These are phyloP conservation scores for Suillus hirtellus DNA, from an alignment of 768 basidiomycete genomes.

Conservation along the genomic window DNA sequence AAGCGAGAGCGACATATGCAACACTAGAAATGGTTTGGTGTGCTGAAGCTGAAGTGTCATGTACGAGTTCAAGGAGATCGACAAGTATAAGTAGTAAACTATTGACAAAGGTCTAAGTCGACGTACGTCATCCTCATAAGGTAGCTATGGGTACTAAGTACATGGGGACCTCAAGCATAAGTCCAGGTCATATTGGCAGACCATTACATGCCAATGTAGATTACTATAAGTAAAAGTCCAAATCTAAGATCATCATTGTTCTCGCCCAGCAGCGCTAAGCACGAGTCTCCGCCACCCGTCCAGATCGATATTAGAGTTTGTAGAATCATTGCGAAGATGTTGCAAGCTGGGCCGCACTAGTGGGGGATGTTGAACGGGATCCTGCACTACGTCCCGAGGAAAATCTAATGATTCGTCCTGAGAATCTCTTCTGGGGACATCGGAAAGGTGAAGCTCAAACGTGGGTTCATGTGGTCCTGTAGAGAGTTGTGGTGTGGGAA, in stretches of 20 bases:
- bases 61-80: not conserved
- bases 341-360: not conserved
- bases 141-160: not conserved
- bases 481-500: conserved; percentile 10
- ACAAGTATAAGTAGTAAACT: not conserved
- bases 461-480: conserved; percentile 6
- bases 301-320: conserved; percentile 14
- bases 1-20: conserved; percentile 5
- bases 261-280: conserved; percentile 15
- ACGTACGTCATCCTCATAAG: conserved; percentile 10
- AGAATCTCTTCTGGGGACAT: conserved; percentile 6
- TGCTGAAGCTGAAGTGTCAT: not conserved
- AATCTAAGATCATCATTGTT: not conserved
- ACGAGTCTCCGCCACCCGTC: conserved; percentile 20
- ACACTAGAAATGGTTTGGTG: not conserved
- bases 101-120: conserved; percentile 3
- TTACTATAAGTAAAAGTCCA: not conserved
- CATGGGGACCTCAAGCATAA: not conserved
- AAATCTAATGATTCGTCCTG: conserved; percentile 10
- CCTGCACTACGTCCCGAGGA: conserved; percentile 4
- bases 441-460: conserved; percentile 15
- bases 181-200: not conserved
- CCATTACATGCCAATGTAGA: not conserved
- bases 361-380: not conserved
- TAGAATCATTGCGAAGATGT: conserved; percentile 16